These are phyloP conservation scores for Geosiphon pyriformis DNA, from an alignment of 192 early-diverging fungal species.

Conservation along the genomic window DNA sequence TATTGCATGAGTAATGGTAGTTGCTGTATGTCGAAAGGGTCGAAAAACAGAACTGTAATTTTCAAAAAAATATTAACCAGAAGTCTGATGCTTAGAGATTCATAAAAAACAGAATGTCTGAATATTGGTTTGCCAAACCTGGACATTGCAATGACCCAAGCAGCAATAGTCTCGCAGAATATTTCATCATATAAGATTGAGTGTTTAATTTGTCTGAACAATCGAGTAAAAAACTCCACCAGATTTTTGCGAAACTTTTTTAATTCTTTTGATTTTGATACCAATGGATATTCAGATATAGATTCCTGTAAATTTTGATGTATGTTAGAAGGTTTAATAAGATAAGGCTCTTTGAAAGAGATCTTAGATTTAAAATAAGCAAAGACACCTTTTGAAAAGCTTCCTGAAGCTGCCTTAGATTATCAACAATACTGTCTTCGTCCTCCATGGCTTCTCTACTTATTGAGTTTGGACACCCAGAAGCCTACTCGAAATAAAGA, in stretches of 20 bases:
- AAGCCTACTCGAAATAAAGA: slow-evolving; percentile 35
- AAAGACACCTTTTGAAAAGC: slow-evolving; percentile 53
- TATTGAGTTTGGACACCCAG: slow-evolving; percentile 52
- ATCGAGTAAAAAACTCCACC: slow-evolving; percentile 57
- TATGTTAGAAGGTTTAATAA: background rate
- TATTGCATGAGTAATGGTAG: slow-evolving; percentile 62
- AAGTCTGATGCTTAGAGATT: background rate
- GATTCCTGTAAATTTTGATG: slow-evolving; percentile 25
- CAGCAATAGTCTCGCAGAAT: slow-evolving; percentile 55
- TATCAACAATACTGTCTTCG: slow-evolving; percentile 48
- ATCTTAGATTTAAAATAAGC: background rate
- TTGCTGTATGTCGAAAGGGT: slow-evolving; percentile 88
- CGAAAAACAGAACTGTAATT: slow-evolving; percentile 67
- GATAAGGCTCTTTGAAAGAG: background rate
- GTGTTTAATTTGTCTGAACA: slow-evolving; percentile 56
- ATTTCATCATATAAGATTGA: slow-evolving; percentile 55
- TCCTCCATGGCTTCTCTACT: slow-evolving; percentile 40
- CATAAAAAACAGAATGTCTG: background rate
- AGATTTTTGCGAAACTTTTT: slow-evolving; percentile 64
- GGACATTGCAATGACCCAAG: slow-evolving; percentile 64
- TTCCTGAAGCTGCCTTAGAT: slow-evolving; percentile 55
- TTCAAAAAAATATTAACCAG: background rate
- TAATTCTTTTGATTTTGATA: slow-evolving; percentile 59
- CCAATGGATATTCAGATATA: slow-evolving; percentile 70
- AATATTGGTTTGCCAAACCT: slow-evolving; percentile 32